Evolutionary conservation across 2,329 filamentous ascomycete species (phyloP).

Genomic region (Pezicula carpinea): DNA sequence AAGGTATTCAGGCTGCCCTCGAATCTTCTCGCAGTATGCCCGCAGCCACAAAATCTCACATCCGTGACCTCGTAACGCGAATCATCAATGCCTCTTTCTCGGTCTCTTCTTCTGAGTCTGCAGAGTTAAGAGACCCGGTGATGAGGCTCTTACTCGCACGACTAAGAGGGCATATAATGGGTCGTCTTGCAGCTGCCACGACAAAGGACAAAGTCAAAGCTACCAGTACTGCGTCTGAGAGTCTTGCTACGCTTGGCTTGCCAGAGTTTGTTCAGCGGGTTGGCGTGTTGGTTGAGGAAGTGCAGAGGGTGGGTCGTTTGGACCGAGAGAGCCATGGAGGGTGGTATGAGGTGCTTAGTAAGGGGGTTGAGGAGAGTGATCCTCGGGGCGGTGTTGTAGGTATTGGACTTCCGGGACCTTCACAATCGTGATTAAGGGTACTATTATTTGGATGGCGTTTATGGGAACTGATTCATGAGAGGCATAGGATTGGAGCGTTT

Average conservation of each 20-base stretch:
- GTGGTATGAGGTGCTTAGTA: slow-evolving; percentile 57
- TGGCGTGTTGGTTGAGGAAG: slow-evolving; percentile 62
- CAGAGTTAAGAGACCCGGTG: slow-evolving; percentile 44
- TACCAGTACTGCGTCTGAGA: slow-evolving; percentile 64
- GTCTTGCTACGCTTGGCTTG: slow-evolving; percentile 63
- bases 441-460: no score
- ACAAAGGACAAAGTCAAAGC: slow-evolving; percentile 67
- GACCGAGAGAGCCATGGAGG: slow-evolving; percentile 63
- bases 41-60: slow-evolving; percentile 52
- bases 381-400: no score
- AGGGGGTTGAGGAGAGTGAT: slow-evolving; percentile 11
- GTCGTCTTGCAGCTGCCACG: slow-evolving; percentile 59
- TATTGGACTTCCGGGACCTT: no score
- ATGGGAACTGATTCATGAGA: no score
- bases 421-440: no score
- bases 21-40: slow-evolving; percentile 62
- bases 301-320: slow-evolving; percentile 60
- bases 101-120: slow-evolving; percentile 3
- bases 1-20: slow-evolving; percentile 58
- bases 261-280: slow-evolving; percentile 70
- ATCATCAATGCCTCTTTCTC: slow-evolving; percentile 36
- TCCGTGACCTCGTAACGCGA: slow-evolving; percentile 53
- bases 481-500: no score
- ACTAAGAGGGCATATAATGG: slow-evolving; percentile 61
- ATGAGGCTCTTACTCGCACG: slow-evolving; percentile 65